Base-by-base conservation (phyloP, 441 rosid species). In the Pelargonium cotyledonis region DNA sequence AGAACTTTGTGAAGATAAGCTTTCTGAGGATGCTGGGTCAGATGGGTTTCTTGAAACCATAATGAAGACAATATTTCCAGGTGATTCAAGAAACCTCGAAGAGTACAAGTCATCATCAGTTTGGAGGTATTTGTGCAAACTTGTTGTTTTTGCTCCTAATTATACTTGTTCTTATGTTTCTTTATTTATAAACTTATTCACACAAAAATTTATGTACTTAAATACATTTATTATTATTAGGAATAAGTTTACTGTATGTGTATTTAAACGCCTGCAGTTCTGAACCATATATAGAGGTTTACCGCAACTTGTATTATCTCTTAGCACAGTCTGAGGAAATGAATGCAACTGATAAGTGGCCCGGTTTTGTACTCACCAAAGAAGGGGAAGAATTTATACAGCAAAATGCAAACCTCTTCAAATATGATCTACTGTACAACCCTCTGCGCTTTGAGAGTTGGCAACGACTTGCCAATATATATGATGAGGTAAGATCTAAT, bases 301-400 rank as follows among this genome's bases (percentile, higher is more conserved):
- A 90, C 79, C 71, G 84, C 83, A 87, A 95, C 82, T 85, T 95
- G 75, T 95, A 90, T 82, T 90, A 89, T 79, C 87, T 85, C 75
- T 79, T 92, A 70, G 98, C 91, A 53, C 96, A 89, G 83, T 88
- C 96, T 1, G 99, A 92, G 83, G 99, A 95, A 82, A 88, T 87
- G 87, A 92, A 80, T 79, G 95, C 99, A 77, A 90, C 94, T 78
- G 99, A 95, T 81, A 95, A 92, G 76, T 90, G 97, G 98, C 96
- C 99, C 9, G 98, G 99, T 70, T 92, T 92, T 83, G 99, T 95
- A 66, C 97, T 95, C 73, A 90, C 98, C 43, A 89, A 85, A 82
- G 98, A 95, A 84, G 99, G 99, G 75, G 99, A 86, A 81, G 99
- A 95, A 65, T 95, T 95, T 87, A 92, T 92, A 58, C 95, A 95